Base-by-base conservation (phyloP, 2,329 filamentous ascomycete genomes). In the Cryoendolithus antarcticus region DNA sequence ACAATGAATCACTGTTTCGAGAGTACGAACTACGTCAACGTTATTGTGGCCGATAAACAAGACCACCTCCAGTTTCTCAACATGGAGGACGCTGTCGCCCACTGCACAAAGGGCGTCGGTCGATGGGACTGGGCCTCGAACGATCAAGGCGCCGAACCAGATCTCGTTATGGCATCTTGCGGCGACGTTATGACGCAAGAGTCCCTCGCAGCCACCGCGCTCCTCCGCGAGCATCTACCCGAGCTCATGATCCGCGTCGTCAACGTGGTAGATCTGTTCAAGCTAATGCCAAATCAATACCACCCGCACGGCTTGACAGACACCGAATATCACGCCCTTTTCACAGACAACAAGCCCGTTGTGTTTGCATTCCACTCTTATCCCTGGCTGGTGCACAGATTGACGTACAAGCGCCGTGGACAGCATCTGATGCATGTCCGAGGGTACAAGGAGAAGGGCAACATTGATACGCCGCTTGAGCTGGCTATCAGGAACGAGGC, bases 351-450 rank as follows among this genome's bases (percentile, higher is more conserved):
- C 64, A 77, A 70, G 48, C 82, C 82, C 13, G 67, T 85, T 55
- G 76, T 86, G 54, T 86, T 88, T 69, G 86, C 86, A 65, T 88
- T 86, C 73, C 82, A 88, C 65, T 80, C 75, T 24, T 86, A 88
- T 63, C 82, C 82, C 6, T 86, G 79, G 80, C 68, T 88, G 52
- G 74, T 88, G 37, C 82, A 86, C 63, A 71, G 82, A 37, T 62
- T 88, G 49, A 82, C 80, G 1, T 86, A 86, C 64, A 80, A 81
- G 63, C 75, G 82, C 1, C 77, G 76, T 1, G 81, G 80, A 4
- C 74, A 71, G 56, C 57, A 68, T 34, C 77, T 82, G 59, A 60
- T 86, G 45, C 76, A 83, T 51, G 82, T 88, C n/a, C 70, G 77
- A 27, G 82, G 82, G 1, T 88, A 86, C 66, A 77, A 73, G 54